phyloP scores from a whole-genome alignment of 192 early-diverging fungal species.

The Backusella australiensis region DNA sequence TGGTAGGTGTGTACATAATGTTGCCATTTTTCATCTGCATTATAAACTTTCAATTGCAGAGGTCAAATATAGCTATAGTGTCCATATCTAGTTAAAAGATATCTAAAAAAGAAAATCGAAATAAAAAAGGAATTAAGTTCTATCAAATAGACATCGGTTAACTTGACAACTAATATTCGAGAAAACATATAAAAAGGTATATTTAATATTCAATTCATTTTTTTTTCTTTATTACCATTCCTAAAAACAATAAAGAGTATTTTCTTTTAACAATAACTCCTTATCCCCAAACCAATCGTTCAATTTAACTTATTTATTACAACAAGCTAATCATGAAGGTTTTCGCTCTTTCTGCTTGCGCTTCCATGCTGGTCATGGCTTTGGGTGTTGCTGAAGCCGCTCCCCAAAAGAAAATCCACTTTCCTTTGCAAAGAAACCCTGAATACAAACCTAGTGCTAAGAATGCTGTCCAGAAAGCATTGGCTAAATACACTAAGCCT shows the following conservation, averaged over 20 bases:
- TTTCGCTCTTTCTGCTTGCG: not conserved
- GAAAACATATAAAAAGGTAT: not conserved
- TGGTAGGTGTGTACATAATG: not conserved
- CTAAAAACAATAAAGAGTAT: not conserved
- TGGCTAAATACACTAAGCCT: conserved; percentile 19
- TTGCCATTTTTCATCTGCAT: not conserved
- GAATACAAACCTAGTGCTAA: conserved; percentile 27
- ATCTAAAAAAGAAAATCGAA: not conserved
- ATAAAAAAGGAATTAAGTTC: not conserved
- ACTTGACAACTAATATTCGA: not conserved
- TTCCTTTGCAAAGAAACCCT: conserved; percentile 21
- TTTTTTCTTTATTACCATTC: not conserved
- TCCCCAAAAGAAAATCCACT: not conserved
- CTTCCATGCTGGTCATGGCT: conserved; percentile 2
- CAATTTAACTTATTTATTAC: not conserved
- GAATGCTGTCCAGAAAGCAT: conserved; percentile 20
- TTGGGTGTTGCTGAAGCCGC: not conserved
- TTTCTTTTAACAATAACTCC: not conserved
- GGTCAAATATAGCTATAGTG: not conserved
- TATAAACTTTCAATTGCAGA: not conserved
- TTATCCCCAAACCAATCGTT: not conserved
- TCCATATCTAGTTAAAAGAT: not conserved
- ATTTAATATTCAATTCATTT: not conserved
- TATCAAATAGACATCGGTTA: not conserved
- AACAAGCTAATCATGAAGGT: not conserved